These are phyloP conservation scores for Microsporum canis DNA, from an alignment of 2,329 filamentous ascomycete genomes.

Conservation along the genomic window DNA sequence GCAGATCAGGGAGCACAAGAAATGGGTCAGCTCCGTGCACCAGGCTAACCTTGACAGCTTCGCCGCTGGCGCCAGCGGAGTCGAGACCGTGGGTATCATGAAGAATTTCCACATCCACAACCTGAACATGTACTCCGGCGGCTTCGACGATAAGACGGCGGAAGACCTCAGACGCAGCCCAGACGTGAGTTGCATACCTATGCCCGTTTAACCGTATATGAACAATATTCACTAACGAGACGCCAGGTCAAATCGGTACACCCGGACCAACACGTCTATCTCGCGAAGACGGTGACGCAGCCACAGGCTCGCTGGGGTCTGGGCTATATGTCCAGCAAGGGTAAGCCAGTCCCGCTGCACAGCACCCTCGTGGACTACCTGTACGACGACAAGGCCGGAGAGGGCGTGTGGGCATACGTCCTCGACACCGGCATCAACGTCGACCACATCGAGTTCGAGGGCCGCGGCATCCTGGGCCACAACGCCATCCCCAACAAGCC, in stretches of 20 bases:
- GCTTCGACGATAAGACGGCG: conserved; percentile 7
- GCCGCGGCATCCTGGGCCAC: conserved; percentile 8
- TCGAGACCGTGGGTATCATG: conserved; percentile 6
- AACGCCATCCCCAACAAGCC: conserved; percentile 7
- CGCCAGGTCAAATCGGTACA: conserved; percentile 4
- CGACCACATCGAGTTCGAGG: conserved; percentile 10
- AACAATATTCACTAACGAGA: not conserved
- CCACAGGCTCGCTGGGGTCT: conserved; percentile 5
- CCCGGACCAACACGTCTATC: conserved; percentile 7
- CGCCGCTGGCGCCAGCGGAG: not conserved
- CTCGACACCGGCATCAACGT: conserved; percentile 10
- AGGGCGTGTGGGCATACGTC: conserved; percentile 10
- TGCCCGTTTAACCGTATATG: not conserved
- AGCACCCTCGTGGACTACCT: conserved; percentile 1
- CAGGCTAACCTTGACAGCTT: conserved; percentile 8
- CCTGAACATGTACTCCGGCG: conserved; percentile 9
- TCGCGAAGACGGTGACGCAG: conserved; percentile 7
- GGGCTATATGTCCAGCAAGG: conserved; percentile 9
- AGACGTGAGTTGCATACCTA: conserved; percentile 1
- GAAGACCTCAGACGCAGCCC: conserved; percentile 8
- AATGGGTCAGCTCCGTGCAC: conserved; percentile 7
- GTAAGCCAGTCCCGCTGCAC: not conserved
- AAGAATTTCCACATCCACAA: conserved; percentile 9
- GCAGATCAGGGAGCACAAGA: conserved; percentile 4
- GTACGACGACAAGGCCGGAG: conserved; percentile 9